Conservation (phyloP, 1,284 basidiomycete genomes). For the Entoloma clypeatum region DNA sequence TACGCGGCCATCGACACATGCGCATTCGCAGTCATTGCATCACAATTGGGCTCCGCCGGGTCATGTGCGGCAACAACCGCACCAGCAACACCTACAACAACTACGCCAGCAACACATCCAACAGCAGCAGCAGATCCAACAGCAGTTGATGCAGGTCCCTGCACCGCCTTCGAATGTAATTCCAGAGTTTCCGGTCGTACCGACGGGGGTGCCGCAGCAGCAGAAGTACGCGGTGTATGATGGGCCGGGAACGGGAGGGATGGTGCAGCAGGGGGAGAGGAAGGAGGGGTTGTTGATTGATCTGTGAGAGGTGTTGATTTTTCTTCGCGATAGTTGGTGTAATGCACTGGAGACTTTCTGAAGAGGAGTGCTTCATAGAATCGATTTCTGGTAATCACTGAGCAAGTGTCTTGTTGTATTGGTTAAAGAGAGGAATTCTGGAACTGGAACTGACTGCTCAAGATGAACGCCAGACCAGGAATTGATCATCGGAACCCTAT, state of each 20-base stretch:
- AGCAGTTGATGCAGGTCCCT: constrained; percentile 19
- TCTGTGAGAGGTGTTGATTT: constrained; percentile 36
- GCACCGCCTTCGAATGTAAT: constrained; percentile 33
- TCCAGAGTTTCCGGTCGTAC: constrained; percentile 68
- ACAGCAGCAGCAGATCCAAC: constrained; percentile 24
- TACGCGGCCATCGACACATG: too few species aligned
- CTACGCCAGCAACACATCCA: constrained; percentile 22
- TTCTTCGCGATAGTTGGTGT: too few species aligned
- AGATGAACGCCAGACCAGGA: too few species aligned
- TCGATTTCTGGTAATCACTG: too few species aligned
- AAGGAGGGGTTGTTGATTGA: constrained; percentile 86
- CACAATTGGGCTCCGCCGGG: constrained; percentile 21
- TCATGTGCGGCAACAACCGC: constrained; percentile 21
- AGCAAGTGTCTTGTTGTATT: too few species aligned
- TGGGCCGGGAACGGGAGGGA: constrained; percentile 38
- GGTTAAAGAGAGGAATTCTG: too few species aligned
- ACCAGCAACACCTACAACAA: constrained; percentile 15
- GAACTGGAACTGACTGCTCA: too few species aligned
- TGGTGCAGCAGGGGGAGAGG: constrained; percentile 60
- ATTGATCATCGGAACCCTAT: too few species aligned
- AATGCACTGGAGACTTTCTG: too few species aligned
- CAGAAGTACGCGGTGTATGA: constrained; percentile 51
- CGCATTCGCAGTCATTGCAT: too few species aligned
- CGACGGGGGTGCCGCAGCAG: constrained; percentile 63
- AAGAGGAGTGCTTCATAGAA: too few species aligned